A percentile compares a stretch with the other conserved stretches of the same genome.
Conservation (phyloP, 495 filamentous ascomycete species). For the Trichoderma asperelloides region DNA sequence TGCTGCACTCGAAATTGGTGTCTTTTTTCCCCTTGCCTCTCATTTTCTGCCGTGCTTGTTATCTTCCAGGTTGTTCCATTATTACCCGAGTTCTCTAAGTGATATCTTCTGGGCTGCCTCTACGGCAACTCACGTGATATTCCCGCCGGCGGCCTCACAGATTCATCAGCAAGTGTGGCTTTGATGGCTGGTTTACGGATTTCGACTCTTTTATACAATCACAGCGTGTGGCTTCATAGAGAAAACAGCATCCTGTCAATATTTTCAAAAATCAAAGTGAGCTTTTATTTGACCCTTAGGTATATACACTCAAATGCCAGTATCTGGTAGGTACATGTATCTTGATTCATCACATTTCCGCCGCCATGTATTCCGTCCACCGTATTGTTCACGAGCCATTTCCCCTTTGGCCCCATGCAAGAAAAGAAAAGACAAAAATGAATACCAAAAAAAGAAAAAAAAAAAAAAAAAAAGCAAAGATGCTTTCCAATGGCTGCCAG, state of each 20-base stretch:
- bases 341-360: neutral
- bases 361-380: neutral
- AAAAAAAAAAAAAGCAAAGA: no score
- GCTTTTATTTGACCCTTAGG: neutral
- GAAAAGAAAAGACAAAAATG: neutral
- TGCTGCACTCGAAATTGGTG: no score
- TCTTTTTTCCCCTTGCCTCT: no score
- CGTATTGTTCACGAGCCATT: neutral
- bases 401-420: neutral
- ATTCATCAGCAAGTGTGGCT: no score
- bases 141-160: no score
- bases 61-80: no score
- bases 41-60: no score
- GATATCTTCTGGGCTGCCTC: no score
- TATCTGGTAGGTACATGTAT: neutral
- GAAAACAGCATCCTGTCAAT: neutral
- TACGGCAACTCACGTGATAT: no score
- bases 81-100: no score
- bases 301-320: neutral
- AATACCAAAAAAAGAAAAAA: neutral
- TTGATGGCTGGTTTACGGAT: no score
- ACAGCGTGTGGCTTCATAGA: neutral
- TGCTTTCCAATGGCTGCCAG: neutral
- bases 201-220: neutral
- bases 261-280: neutral